Evolutionary conservation across 1,284 basidiomycete genomes (phyloP), one percentile per base, ranked within the genome.

Genomic region (Cutaneotrichosporon sp.): DNA sequence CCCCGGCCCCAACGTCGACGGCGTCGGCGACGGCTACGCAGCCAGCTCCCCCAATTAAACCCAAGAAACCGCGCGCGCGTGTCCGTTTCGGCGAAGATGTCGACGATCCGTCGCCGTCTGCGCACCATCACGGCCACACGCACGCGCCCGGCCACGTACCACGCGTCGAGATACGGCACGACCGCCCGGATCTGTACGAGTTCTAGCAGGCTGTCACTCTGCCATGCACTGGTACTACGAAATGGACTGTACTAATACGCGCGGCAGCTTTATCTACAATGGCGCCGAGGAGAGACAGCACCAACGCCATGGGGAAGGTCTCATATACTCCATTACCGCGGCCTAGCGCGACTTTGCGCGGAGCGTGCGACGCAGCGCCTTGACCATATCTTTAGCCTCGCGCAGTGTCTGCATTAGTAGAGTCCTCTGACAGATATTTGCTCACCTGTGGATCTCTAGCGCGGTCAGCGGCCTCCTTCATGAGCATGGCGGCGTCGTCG

Each of bases 161-260:
- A 12, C 56, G 60, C 21, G 56, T 64, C 17, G 57, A 54, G 22
- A 56, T 76, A 37, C 54, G 69, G 46, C 76, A 77, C 57, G 72
- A 75, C 60, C 64, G 73, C 52, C 75, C 74, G 2, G 77, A 78
- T 54, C 59, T 78, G 60, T 77, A 77, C 56, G 77, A 79, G 52
- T 78, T 79, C 52, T 78, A 48, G 53, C 8, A 47, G 26, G 26
- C 26, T 30, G 10, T 30, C 26, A 30, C 26, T 30, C 26, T 30
- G 26, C 26, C 26, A 30, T 30, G 26, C 26, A 30, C 5, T 30
- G 26, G 26, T 30, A 30, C 26, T 7, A 30, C 26, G 26, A 30
- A 30, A 10, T 30, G 5, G 5, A 30, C 26, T 30, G 7, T 30
- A 30, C 26, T 30, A 30, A 30, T 10, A n/a, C n/a, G n/a, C n/a